phyloP scores from a whole-genome alignment of 768 basidiomycete species.

The Tulasnella sp. region DNA sequence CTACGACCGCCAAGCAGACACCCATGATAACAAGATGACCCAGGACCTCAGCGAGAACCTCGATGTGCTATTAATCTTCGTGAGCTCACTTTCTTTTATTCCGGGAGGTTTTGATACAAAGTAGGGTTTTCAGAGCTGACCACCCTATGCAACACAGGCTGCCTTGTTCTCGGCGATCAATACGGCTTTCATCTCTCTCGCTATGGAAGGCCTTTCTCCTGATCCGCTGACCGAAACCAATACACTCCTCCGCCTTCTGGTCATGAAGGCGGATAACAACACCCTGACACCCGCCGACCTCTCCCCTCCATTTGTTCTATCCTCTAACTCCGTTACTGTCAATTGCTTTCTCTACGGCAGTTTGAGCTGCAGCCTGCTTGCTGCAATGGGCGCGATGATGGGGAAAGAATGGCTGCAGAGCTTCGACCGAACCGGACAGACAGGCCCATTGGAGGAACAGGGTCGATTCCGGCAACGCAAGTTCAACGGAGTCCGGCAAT shows the following conservation, averaged over 20 bases:
- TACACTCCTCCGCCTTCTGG: not conserved
- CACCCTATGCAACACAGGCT: not conserved
- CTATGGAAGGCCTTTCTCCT: not conserved
- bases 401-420: not conserved
- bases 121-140: no score
- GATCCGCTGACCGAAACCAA: not conserved
- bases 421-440: conserved; percentile 3
- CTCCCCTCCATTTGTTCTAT: not conserved
- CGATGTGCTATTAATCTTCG: conserved; percentile 11
- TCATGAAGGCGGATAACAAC: not conserved
- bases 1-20: conserved; percentile 14
- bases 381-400: conserved; percentile 6
- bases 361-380: conserved; percentile 11
- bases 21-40: not conserved
- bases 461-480: conserved; percentile 4
- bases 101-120: no score
- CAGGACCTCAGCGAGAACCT: not conserved
- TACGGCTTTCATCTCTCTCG: not conserved
- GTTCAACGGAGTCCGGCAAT: not conserved
- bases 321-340: not conserved
- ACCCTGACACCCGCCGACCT: not conserved
- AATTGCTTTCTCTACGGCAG: conserved; percentile 5
- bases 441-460: not conserved
- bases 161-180: conserved; percentile 10
- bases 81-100: not conserved